A percentile compares a stretch with the other conserved stretches of the same genome.
phyloP scores from a whole-genome alignment of 345 rosid species.

The Moringa oleifera region DNA sequence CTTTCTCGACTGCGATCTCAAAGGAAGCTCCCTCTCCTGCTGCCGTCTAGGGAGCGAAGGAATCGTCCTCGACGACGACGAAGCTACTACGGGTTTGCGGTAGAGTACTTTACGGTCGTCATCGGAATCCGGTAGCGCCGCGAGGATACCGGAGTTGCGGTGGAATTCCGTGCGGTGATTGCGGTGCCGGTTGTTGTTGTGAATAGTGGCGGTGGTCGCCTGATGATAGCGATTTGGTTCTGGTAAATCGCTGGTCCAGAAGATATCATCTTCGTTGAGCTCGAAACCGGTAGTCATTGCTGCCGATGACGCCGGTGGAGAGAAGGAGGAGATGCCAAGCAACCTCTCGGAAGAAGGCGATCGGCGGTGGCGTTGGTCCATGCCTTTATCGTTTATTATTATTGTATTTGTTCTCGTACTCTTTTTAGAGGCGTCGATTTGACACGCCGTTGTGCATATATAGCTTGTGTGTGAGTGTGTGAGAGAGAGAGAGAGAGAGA shows the following conservation, averaged over 20 bases:
- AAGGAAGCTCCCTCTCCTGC: constrained; percentile 32
- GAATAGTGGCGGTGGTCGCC: constrained; percentile 1
- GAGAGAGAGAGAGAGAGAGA: no score
- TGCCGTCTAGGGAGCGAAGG: constrained; percentile 44
- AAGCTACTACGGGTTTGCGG: constrained; percentile 28
- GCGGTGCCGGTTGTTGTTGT: constrained; percentile 5
- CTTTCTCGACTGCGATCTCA: constrained; percentile 5
- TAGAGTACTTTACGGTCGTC: constrained; percentile 16
- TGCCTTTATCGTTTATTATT: no score
- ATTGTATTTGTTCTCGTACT: no score
- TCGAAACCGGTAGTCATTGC: constrained; percentile 19
- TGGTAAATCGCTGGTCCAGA: constrained; percentile 36
- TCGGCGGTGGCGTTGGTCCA: constrained; percentile 20
- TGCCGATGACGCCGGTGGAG: constrained; percentile 11
- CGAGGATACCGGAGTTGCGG: constrained; percentile 52
- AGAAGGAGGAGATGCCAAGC: constrained; percentile 20
- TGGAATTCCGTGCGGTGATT: constrained; percentile 19
- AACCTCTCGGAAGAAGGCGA: constrained; percentile 30
- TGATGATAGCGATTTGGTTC: constrained; percentile 14
- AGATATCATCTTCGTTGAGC: constrained; percentile 49
- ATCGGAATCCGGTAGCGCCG: constrained; percentile 36
- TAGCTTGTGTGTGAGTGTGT: no score
- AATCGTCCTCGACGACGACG: constrained; percentile 34
- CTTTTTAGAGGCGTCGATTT: no score
- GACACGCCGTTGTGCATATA: no score